These are phyloP conservation scores for Mycena vitilis DNA, from an alignment of 768 basidiomycete species.

Conservation along the genomic window DNA sequence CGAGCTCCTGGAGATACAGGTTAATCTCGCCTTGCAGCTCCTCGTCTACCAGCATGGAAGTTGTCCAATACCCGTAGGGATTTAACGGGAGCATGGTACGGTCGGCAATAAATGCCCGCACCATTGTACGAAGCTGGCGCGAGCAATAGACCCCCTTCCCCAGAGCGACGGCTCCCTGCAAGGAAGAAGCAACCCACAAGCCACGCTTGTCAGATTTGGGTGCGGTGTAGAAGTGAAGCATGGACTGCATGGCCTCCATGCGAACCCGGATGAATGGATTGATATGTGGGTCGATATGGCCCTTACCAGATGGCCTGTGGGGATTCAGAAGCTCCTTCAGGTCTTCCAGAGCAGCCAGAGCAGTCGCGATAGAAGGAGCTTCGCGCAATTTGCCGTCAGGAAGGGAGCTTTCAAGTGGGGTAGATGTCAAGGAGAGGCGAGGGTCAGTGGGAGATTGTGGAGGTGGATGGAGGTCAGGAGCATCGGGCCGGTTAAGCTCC, in stretches of 20 bases:
- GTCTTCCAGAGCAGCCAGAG: background rate
- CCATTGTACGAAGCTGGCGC: constrained; percentile 7
- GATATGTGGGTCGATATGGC: constrained; percentile 2
- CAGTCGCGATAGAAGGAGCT: background rate
- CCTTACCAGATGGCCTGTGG: background rate
- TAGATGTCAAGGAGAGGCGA: too few relatives aligned
- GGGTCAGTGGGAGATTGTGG: too few relatives aligned
- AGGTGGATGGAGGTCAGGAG: too few relatives aligned
- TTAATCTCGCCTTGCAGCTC: background rate
- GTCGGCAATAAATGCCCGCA: constrained; percentile 21
- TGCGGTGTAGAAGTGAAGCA: constrained; percentile 19
- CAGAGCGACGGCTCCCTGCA: constrained; percentile 2
- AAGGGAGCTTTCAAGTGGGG: background rate
- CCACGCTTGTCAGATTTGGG: background rate
- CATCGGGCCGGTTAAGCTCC: too few relatives aligned
- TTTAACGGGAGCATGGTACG: constrained; percentile 26
- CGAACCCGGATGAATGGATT: constrained; percentile 15
- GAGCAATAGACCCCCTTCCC: constrained; percentile 3
- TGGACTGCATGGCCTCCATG: constrained; percentile 15
- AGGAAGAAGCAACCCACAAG: constrained; percentile 1
- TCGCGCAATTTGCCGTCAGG: constrained; percentile 18
- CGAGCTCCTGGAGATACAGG: constrained; percentile 5
- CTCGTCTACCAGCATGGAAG: background rate
- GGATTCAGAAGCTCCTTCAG: background rate
- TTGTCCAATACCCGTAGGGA: background rate